These are phyloP conservation scores for Pulveroboletus sp. DNA, from an alignment of 768 basidiomycete species.

Conservation along the genomic window DNA sequence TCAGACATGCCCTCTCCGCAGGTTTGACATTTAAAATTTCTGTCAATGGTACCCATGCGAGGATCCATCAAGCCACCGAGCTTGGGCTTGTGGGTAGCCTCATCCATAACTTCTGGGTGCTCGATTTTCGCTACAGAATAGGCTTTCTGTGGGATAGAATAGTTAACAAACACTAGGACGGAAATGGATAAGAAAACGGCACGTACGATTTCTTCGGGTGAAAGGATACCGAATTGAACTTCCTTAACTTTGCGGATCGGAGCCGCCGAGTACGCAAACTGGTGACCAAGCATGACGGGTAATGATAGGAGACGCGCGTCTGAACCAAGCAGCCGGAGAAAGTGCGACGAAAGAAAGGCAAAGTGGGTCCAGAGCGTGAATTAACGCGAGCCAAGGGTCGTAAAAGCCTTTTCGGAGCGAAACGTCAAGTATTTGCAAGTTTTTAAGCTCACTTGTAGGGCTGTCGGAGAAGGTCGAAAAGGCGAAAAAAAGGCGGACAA, in stretches of 20 bases:
- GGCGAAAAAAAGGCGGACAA: conserved; percentile 15
- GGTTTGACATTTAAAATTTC: conserved; percentile 98
- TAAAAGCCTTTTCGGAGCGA: background rate
- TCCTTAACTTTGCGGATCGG: conserved; percentile 95
- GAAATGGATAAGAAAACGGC: background rate
- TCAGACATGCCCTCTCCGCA: conserved; percentile 99
- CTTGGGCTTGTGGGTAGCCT: conserved; percentile 86
- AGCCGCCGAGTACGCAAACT: conserved; percentile 90
- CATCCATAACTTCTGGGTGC: conserved; percentile 98
- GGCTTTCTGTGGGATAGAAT: conserved; percentile 71
- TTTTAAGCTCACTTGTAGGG: conserved; percentile 18
- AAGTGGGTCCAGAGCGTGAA: conserved; percentile 16
- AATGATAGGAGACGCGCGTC: conserved; percentile 15
- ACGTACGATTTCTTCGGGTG: conserved; percentile 94
- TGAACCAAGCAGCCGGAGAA: background rate
- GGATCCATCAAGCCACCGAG: conserved; percentile 96
- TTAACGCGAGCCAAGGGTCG: conserved; percentile 25
- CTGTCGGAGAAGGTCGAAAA: conserved; percentile 3
- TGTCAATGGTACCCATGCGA: conserved; percentile 95
- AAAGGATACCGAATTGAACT: conserved; percentile 98
- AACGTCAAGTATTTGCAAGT: conserved; percentile 15
- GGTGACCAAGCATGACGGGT: conserved; percentile 75
- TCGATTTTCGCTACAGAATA: conserved; percentile 98
- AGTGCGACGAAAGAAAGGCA: conserved; percentile 1
- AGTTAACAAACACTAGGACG: conserved; percentile 6